Evolutionary conservation across 306 rosid species (phyloP).

Genomic region (Ochetophila trinervis): DNA sequence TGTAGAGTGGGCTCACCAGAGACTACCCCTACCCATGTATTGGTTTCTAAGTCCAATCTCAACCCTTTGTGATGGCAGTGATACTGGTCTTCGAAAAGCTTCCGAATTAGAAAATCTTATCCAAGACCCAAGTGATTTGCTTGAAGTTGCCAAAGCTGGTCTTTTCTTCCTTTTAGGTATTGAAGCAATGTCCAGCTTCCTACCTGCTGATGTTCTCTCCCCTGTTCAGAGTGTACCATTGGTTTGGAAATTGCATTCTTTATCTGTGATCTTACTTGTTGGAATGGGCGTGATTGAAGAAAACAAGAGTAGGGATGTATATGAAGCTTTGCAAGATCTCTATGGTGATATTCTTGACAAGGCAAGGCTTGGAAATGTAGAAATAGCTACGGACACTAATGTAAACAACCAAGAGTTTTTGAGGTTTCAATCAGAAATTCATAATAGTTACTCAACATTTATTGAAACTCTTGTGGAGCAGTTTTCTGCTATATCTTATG

Average conservation of each 20-base stretch:
- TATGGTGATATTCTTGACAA: slow-evolving; percentile 71
- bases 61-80: slow-evolving; percentile 55
- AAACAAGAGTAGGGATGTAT: slow-evolving; percentile 59
- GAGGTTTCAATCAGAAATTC: slow-evolving; percentile 69
- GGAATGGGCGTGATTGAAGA: slow-evolving; percentile 84
- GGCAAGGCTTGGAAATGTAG: slow-evolving; percentile 35
- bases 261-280: slow-evolving; percentile 73
- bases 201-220: slow-evolving; percentile 48
- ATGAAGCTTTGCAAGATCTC: slow-evolving; percentile 82
- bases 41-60: slow-evolving; percentile 85
- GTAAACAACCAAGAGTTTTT: slow-evolving; percentile 43
- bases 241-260: slow-evolving; percentile 88
- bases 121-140: slow-evolving; percentile 39
- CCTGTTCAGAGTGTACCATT: slow-evolving; percentile 65
- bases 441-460: slow-evolving; percentile 67
- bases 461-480: slow-evolving; percentile 86
- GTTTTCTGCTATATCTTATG: slow-evolving; percentile 83
- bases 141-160: slow-evolving; percentile 74
- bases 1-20: slow-evolving; percentile 87
- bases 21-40: slow-evolving; percentile 77
- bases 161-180: slow-evolving; percentile 80
- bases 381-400: slow-evolving; percentile 9
- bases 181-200: slow-evolving; percentile 69
- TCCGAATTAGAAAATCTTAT: slow-evolving; percentile 31
- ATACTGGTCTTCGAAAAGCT: slow-evolving; percentile 43